Percentiles rank a stretch among this genome's conserved stretches.
Evolutionary conservation across 2,329 filamentous ascomycete species (phyloP).

Genomic region (Torrubiella hemipterigena): DNA sequence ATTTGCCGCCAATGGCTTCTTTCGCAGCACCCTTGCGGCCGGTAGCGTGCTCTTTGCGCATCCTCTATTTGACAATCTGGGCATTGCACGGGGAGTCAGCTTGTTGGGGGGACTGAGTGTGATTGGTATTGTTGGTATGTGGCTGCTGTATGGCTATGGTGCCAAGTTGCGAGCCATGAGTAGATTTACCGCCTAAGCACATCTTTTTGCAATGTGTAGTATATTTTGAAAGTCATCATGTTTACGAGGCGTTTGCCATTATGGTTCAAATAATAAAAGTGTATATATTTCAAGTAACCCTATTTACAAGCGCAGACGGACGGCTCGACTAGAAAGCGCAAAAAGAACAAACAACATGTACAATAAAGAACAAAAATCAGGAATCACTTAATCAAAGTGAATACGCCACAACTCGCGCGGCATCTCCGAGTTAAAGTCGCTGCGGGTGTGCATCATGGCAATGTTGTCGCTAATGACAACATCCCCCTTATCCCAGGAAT

Average conservation of each 20-base stretch:
- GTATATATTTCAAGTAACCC: too few relatives aligned
- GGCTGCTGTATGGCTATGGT: constrained; percentile 37
- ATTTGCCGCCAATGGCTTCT: constrained; percentile 41
- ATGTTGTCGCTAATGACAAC: constrained; percentile 40
- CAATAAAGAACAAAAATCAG: too few relatives aligned
- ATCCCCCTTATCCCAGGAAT: constrained; percentile 43
- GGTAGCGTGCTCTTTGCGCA: constrained; percentile 40
- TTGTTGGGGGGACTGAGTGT: constrained; percentile 35
- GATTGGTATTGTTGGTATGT: constrained; percentile 36
- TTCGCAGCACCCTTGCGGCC: constrained; percentile 36
- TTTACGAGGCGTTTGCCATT: too few relatives aligned
- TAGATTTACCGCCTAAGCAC: constrained; percentile 29
- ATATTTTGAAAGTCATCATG: too few relatives aligned
- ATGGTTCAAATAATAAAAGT: too few relatives aligned
- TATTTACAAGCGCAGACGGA: too few relatives aligned
- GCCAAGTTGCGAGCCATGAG: constrained; percentile 34
- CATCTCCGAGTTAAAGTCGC: constrained; percentile 28
- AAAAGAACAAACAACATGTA: too few relatives aligned
- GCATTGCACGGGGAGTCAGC: constrained; percentile 36
- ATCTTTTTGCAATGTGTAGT: too few relatives aligned
- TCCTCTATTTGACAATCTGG: constrained; percentile 40
- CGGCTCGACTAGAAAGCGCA: too few relatives aligned
- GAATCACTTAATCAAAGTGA: constrained; percentile 34
- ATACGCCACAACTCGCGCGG: constrained; percentile 38
- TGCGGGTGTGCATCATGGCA: constrained; percentile 35